These are phyloP conservation scores for Collybia mongolica DNA, from an alignment of 768 basidiomycete genomes.

Conservation along the genomic window DNA sequence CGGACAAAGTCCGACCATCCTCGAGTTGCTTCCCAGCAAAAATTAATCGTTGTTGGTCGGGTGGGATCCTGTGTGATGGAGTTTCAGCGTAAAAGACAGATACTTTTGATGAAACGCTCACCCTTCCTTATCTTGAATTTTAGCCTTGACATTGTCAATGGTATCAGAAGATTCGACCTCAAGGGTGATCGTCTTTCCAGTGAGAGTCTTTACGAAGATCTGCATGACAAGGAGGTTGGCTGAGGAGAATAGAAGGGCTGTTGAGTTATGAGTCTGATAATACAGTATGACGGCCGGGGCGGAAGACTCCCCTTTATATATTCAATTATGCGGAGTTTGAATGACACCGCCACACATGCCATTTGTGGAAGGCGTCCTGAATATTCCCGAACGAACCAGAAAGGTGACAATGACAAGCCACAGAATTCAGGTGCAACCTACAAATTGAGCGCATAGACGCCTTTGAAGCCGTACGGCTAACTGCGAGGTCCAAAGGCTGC, in stretches of 20 bases:
- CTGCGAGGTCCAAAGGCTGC: too few relatives aligned
- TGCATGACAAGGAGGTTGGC: conserved; percentile 30
- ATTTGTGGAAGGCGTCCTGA: too few relatives aligned
- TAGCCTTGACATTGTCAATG: conserved; percentile 72
- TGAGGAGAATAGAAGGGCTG: not conserved
- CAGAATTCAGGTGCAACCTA: too few relatives aligned
- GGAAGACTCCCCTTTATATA: conserved; percentile 32
- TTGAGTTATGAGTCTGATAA: too few relatives aligned
- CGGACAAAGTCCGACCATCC: conserved; percentile 74
- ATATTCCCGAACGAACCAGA: too few relatives aligned
- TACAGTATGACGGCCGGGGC: too few relatives aligned
- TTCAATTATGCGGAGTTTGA: conserved; percentile 34
- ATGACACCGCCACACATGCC: conserved; percentile 17
- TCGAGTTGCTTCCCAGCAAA: conserved; percentile 85
- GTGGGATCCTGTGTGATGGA: conserved; percentile 55
- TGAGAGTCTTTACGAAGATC: conserved; percentile 54
- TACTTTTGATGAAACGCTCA: conserved; percentile 25
- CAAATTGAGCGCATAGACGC: too few relatives aligned
- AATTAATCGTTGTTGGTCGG: conserved; percentile 78
- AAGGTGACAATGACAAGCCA: too few relatives aligned
- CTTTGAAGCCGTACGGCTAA: too few relatives aligned
- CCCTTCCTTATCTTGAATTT: conserved; percentile 91
- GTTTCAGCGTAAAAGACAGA: conserved; percentile 4
- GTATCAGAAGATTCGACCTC: conserved; percentile 74
- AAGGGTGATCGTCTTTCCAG: conserved; percentile 77